Evolutionary conservation across 768 basidiomycete species (phyloP), one percentile per base, ranked within the genome.

Genomic region (Termitomyces sp.): DNA sequence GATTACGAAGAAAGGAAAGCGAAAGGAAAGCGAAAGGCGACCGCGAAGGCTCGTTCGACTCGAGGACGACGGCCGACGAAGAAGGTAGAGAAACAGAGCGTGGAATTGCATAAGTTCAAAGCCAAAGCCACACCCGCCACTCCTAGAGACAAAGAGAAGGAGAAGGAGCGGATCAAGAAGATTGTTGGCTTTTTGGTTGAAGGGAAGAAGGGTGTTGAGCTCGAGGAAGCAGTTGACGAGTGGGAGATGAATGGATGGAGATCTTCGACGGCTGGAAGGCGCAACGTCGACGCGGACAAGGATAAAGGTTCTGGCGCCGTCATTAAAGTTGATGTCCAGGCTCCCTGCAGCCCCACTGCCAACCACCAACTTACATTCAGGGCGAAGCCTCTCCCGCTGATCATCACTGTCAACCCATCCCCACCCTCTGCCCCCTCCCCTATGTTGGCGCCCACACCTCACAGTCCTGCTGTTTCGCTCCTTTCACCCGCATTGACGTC

Each of bases 141-240:
- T 47, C 3, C 7, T 18, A 10, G 16, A 30, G 16, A 49, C 48
- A 49, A 49, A 30, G 48, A 32, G 7, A 8, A 6, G 7, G 16
- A 48, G 3, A 4, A 18, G 16, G 79, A 77, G 65, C 76, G 88
- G 32, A 82, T 83, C 61, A 81, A 78, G 33, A 87, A 87, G 74
- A 89, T 91, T 41, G 86, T 85, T 2, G 78, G 82, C 44, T 72
- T 89, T n/a, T 75, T 90, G 23, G 84, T 82, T 0, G 82, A 82
- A 60, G 89, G 89, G 6, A 86, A 86, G 69, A 84, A 75, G 62
- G 89, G 89, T 1, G 66, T 71, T 23, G 85, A 81, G 54, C 78
- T 90, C 32, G 84, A 83, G 66, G 72, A 69, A 2, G 88, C 86
- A 9, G 78, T 90, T 51, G 76, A 82, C 62, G 81, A 85, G 69